Evolutionary conservation across 371 early-diverging fungal species (phyloP).

Genomic region (Catenaria anguillulae): DNA sequence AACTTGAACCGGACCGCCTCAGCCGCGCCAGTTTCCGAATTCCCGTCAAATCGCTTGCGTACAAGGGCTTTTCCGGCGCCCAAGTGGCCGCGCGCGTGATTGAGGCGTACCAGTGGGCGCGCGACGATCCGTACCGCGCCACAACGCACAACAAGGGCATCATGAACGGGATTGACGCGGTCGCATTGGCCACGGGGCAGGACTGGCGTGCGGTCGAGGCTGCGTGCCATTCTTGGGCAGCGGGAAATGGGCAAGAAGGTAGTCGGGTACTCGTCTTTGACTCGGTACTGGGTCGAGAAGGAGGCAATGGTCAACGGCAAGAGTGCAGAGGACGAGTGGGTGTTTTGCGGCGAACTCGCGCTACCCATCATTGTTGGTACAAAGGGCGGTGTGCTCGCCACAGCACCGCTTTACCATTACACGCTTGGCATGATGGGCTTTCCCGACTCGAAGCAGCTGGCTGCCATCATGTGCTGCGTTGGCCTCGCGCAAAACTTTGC

Average conservation of each 20-base stretch:
- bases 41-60: constrained; percentile 35
- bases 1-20: neutral
- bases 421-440: constrained; percentile 43
- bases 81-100: constrained; percentile 38
- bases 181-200: constrained; percentile 54
- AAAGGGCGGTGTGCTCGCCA: constrained; percentile 47
- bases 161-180: constrained; percentile 58
- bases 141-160: constrained; percentile 59
- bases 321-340: constrained; percentile 14
- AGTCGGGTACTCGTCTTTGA: constrained; percentile 38
- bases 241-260: constrained; percentile 20
- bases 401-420: constrained; percentile 44
- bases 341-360: constrained; percentile 47
- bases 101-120: constrained; percentile 48
- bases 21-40: constrained; percentile 36
- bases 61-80: constrained; percentile 36
- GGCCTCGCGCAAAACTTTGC: constrained; percentile 60
- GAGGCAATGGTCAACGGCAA: constrained; percentile 16
- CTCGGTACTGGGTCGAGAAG: constrained; percentile 46
- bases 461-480: constrained; percentile 40
- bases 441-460: constrained; percentile 39
- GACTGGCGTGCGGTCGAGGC: constrained; percentile 63
- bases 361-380: constrained; percentile 52
- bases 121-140: constrained; percentile 45
- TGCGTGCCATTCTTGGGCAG: constrained; percentile 45